Evolutionary conservation across 2,329 filamentous ascomycete genomes (phyloP), one percentile per base, ranked within the genome.

Genomic region (Fusarium kyushuense): DNA sequence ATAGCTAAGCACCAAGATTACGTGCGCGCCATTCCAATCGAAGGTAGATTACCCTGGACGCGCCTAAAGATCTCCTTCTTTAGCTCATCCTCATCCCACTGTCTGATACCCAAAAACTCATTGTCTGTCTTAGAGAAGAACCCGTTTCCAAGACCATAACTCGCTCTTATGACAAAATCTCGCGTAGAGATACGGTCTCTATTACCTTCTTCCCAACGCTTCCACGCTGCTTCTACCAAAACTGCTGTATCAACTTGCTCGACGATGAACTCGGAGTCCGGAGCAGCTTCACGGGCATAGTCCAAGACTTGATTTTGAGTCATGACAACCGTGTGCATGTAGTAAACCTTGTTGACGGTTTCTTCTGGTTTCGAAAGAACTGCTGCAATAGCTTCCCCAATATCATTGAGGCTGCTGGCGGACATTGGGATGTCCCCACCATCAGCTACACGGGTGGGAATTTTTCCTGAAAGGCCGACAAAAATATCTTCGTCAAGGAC

Each of bases 401-500:
- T 60, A 2, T 65, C 60, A 1, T 65, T 29, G 0, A 49, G 33
- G 1, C 19, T 1, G 2, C 47, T 65, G 0, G 62, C 42, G 2
- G 62, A 65, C 27, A 65, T 65, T 1, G 5, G 27, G 0, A 65
- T 43, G 6, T 60, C 42, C 10, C 62, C 54, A 0, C 60, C 60
- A 0, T 65, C 60, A 0, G 43, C 38, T 1, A 59, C n/a, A 0
- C 42, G 60, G 3, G 60, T 65, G 1, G 54, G 47, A 16, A 14
- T 1, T 0, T 41, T 65, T 0, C 54, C 47, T 0, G 60, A 60
- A 0, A 65, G 14, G 12, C 62, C 36, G 5, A 65, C 47, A 4
- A 65, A 65, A 0, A 54, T 33, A 3, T 65, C 54, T 5, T 40
- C 29, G 11, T 65, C 60, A 3, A 65, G 62, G 0, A 58, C 42